Percentiles rank a stretch among this genome's conserved stretches.
These are phyloP conservation scores for Pyrenochaeta sp. DNA, from an alignment of 2,329 filamentous ascomycete genomes.

Conservation along the genomic window DNA sequence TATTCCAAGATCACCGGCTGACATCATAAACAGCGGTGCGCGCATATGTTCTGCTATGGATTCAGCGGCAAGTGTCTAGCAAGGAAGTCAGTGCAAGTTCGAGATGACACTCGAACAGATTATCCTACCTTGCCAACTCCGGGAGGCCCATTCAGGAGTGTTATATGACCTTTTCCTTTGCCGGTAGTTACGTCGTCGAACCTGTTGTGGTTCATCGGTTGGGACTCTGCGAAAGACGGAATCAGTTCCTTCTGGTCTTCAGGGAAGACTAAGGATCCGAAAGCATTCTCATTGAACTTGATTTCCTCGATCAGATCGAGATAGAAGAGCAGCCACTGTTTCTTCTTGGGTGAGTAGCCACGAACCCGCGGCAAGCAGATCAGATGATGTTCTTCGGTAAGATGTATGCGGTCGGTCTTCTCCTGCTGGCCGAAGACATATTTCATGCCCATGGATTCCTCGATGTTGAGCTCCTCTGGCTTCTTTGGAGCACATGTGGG, in stretches of 20 bases:
- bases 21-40: constrained; percentile 82
- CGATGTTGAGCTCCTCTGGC: constrained; percentile 2
- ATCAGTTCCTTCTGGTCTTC: constrained; percentile 70
- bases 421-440: constrained; percentile 36
- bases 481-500: constrained; percentile 33
- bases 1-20: constrained; percentile 68
- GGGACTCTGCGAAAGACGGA: constrained; percentile 81
- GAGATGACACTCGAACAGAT: neutral
- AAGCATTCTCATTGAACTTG: constrained; percentile 82
- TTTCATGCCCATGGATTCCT: constrained; percentile 13
- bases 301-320: constrained; percentile 81
- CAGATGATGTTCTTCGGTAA: constrained; percentile 75
- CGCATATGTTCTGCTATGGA: constrained; percentile 85
- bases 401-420: constrained; percentile 58
- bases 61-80: constrained; percentile 77
- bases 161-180: constrained; percentile 84
- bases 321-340: constrained; percentile 87
- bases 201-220: constrained; percentile 76
- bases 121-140: constrained; percentile 74
- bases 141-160: constrained; percentile 81
- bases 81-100: neutral
- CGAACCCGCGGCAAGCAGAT: constrained; percentile 57
- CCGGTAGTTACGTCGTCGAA: constrained; percentile 75
- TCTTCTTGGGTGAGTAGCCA: constrained; percentile 86
- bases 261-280: constrained; percentile 78